Evolutionary conservation across 2,329 filamentous ascomycete species (phyloP).

Genomic region (Dothiorella sarmentorum): DNA sequence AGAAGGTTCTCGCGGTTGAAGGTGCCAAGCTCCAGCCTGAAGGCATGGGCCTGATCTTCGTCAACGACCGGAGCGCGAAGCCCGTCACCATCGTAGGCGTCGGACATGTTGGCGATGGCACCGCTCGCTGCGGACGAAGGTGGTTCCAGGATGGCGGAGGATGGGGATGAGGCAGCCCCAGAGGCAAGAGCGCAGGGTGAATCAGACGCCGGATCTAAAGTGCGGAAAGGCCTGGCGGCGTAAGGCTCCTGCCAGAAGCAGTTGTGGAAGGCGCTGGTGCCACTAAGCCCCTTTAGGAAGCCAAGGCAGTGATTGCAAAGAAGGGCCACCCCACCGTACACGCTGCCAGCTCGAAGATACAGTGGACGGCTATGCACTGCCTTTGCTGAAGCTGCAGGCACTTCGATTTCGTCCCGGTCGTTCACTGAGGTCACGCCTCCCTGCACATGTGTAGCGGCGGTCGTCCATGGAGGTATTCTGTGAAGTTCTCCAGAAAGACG

Average conservation of each 20-base stretch:
- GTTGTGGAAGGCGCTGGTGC: not conserved
- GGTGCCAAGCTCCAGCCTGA: not conserved
- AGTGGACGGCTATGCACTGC: too few species aligned
- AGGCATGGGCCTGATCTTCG: constrained; percentile 1
- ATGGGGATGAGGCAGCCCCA: not conserved
- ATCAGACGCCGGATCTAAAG: not conserved
- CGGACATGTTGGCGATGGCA: not conserved
- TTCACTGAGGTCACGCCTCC: too few species aligned
- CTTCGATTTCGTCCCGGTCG: too few species aligned
- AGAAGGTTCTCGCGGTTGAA: constrained; percentile 6
- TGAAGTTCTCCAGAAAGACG: too few species aligned
- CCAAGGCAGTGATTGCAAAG: not conserved
- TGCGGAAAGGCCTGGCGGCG: not conserved
- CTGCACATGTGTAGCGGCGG: too few species aligned
- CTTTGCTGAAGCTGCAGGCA: too few species aligned
- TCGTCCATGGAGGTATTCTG: too few species aligned
- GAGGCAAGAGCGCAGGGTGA: too few species aligned
- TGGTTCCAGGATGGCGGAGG: not conserved
- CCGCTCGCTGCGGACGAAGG: not conserved
- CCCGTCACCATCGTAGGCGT: not conserved
- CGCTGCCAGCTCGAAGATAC: too few species aligned
- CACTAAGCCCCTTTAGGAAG: not conserved
- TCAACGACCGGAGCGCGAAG: not conserved
- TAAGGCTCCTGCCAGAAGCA: not conserved
- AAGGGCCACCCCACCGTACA: not conserved